Conservation (phyloP, 352 stramenopile genomes). For the Ophiocytium majus region DNA sequence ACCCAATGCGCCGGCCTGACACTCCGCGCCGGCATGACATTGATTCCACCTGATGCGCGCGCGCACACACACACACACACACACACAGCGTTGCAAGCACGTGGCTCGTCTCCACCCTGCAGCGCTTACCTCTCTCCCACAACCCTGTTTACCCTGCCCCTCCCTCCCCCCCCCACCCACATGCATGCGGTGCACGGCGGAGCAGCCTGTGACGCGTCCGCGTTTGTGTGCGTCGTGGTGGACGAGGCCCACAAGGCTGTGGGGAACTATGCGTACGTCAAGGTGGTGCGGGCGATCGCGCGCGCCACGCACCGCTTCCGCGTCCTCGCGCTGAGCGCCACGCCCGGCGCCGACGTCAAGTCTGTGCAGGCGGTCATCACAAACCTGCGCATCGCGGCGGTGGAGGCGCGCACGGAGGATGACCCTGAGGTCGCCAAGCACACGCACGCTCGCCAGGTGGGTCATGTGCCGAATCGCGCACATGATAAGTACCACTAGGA, state of each 20-base stretch:
- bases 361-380: conserved; percentile 85
- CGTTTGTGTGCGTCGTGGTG: conserved; percentile 89
- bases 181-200: too few species aligned
- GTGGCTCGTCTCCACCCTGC: too few species aligned
- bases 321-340: conserved; percentile 90
- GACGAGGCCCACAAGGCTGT: conserved; percentile 85
- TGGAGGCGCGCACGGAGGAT: conserved; percentile 89
- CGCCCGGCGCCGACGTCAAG: conserved; percentile 83
- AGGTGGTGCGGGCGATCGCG: conserved; percentile 70
- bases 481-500: too few species aligned
- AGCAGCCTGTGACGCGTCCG: conserved; percentile 64
- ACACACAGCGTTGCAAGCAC: too few species aligned
- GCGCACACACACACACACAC: too few species aligned
- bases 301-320: conserved; percentile 75
- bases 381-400: conserved; percentile 87
- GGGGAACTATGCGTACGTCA: conserved; percentile 93
- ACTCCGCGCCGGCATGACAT: too few species aligned
- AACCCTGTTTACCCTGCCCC: too few species aligned
- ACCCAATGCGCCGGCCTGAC: too few species aligned
- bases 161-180: too few species aligned
- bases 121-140: too few species aligned
- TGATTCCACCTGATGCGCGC: too few species aligned
- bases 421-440: conserved; percentile 90
- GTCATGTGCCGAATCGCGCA: neutral
- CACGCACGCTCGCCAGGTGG: conserved; percentile 67